Evolutionary conservation across 1,284 basidiomycete genomes (phyloP), one percentile per base, ranked within the genome.

Genomic region (Cystobasidium sp.): DNA sequence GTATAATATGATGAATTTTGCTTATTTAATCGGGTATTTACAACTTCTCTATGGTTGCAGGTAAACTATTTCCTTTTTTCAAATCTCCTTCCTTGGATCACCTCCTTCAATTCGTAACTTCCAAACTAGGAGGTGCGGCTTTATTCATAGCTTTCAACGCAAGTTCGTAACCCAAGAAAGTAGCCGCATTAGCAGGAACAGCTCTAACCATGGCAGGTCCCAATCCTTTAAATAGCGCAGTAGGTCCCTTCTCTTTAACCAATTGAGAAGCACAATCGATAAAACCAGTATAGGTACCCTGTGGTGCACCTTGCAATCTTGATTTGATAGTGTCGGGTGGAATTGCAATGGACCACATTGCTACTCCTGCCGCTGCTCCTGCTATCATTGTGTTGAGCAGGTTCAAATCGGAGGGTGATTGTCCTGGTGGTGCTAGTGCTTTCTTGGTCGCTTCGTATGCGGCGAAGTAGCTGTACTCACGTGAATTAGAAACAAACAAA

Each of bases 341-440:
- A 78, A 97, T 96, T 43, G 92, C 94, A 78, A 97, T 86, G 44
- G 91, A 86, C 95, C 95, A 97, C 97, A 99, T 99, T 58, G 94
- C 94, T 46, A 99, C 89, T 80, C 97, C 97, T 8, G 97, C 97
- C 68, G 89, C 89, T 76, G 95, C 96, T 80, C 97, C 97, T 56
- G 97, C 94, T 68, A 95, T 80, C 80, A 98, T 91, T 80, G 99
- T 89, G 41, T 92, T 91, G 58, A 91, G 86, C 49, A 99, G 86
- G 81, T 95, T 93, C 76, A 99, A 86, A 72, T 97, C 89, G 46
- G 89, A 87, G 4, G 92, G 86, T 12, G 88, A 88, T 49, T 90
- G 86, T 43, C 90, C 90, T 58, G 87, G 88, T 24, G 93, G 92
- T 58, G 89, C 93, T 75, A 99, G 84, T 9, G 87, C 83, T 80